These are phyloP conservation scores for Prototheca cutis DNA, from an alignment of 163 green algal species.

Conservation along the genomic window DNA sequence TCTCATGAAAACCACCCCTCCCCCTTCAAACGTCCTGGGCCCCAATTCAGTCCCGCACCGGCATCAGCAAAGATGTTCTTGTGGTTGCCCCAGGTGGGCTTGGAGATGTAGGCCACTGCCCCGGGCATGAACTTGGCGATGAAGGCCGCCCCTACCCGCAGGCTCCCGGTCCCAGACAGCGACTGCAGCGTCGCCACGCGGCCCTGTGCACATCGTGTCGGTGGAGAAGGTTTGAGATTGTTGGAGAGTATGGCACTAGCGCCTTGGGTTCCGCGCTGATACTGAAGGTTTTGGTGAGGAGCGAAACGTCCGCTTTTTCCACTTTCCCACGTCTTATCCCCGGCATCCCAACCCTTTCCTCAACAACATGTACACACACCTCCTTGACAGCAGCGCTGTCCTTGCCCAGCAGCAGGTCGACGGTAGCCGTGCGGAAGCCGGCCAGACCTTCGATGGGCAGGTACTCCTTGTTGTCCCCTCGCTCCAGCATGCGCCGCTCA, in stretches of 20 bases:
- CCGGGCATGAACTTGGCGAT: constrained; percentile 74
- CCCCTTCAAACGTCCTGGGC: not conserved
- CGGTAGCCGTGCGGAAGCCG: constrained; percentile 75
- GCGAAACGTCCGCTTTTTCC: too few relatives aligned
- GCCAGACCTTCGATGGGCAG: constrained; percentile 86
- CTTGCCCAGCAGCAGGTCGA: constrained; percentile 77
- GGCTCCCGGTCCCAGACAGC: constrained; percentile 86
- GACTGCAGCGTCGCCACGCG: constrained; percentile 71
- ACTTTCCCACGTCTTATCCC: too few relatives aligned
- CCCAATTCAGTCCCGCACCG: not conserved
- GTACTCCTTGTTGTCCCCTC: constrained; percentile 91
- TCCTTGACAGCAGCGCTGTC: constrained; percentile 64
- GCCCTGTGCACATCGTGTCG: constrained; percentile 22
- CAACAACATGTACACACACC: constrained; percentile 27
- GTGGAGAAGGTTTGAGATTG: not conserved
- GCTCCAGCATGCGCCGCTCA: constrained; percentile 79
- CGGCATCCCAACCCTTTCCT: too few relatives aligned
- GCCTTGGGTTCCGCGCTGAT: too few relatives aligned
- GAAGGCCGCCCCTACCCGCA: constrained; percentile 87
- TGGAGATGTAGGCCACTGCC: constrained; percentile 62
- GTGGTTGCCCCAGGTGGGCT: constrained; percentile 89
- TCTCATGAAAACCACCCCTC: not conserved
- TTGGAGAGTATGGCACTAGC: too few relatives aligned
- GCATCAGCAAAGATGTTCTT: constrained; percentile 89
- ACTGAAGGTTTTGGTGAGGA: too few relatives aligned